Conservation (phyloP, 2,329 filamentous ascomycete species). For the Fusarium subtropicale region DNA sequence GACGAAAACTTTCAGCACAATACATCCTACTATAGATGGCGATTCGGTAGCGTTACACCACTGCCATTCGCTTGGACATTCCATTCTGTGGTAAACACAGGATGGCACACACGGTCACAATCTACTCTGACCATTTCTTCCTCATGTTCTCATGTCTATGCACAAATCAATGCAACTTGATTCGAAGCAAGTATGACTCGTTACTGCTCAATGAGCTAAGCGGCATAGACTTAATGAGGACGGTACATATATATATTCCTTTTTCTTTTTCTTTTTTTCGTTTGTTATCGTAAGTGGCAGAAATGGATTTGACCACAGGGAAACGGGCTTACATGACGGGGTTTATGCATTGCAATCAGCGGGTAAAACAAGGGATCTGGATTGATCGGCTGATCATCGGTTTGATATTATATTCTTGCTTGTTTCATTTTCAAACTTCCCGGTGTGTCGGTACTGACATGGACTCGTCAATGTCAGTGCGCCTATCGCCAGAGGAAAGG, state of each 20-base stretch:
- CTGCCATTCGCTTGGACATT: constrained; percentile 28
- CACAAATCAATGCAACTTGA: constrained; percentile 6
- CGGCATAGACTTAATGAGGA: constrained; percentile 45
- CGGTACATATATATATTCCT: constrained; percentile 50
- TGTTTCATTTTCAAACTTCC: constrained; percentile 15
- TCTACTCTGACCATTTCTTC: constrained; percentile 17
- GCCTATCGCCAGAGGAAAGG: constrained; percentile 1
- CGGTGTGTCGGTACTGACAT: background rate
- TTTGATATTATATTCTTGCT: constrained; percentile 39
- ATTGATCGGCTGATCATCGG: constrained; percentile 43
- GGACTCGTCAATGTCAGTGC: background rate
- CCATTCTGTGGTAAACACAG: constrained; percentile 33
- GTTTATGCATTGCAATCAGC: constrained; percentile 55
- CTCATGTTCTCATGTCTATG: constrained; percentile 5
- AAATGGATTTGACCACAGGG: constrained; percentile 40
- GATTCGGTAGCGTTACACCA: constrained; percentile 6
- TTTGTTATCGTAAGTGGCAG: constrained; percentile 43
- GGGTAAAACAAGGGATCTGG: constrained; percentile 49
- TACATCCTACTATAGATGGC: constrained; percentile 25
- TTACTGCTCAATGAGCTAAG: constrained; percentile 10
- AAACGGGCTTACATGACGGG: constrained; percentile 51
- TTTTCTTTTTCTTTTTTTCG: constrained; percentile 22
- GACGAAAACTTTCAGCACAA: constrained; percentile 10
- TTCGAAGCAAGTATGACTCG: background rate
- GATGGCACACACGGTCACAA: constrained; percentile 15